Base-by-base conservation (phyloP, 331 rosid genomes). In the Quercus tomentella region DNA sequence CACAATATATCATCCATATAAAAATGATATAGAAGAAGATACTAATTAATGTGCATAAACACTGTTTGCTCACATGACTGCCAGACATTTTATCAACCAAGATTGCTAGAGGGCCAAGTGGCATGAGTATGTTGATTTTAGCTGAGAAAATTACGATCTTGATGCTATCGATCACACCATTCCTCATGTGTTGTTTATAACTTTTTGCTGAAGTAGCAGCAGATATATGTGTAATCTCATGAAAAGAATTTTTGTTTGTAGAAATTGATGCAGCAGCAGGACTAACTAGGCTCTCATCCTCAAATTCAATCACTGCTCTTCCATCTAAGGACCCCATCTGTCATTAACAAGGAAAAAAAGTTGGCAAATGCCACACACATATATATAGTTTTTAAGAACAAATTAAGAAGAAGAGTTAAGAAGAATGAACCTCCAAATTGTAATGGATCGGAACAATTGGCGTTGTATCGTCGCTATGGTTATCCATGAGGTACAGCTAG, bases 101-200 rank as follows among this genome's bases (percentile, higher is more conserved):
- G 68, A 88, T 85, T 30, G 91, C 89, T 31, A 88, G 70, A 7
- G 89, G 87, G 49, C 91, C 91, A 73, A 85, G 83, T 72, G 87
- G 85, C 81, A 88, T 82, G 21, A 88, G 85, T 16, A 81, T 17
- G 81, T 85, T 88, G 72, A 88, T 81, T 78, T 76, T 88, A 69
- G 86, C 77, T 6, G 87, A 80, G 74, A 88, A 88, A 41, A 88
- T 80, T 15, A 88, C 91, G 30, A 56, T 80, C 83, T 65, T 88
- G 73, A 85, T 83, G 85, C 87, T 83, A 70, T 75, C 60, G 54
- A 56, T 56, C 60, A 86, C 82, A 62, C 80, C 83, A 57, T 86
- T 79, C 86, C 58, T 79, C 85, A 86, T 79, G 77, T 69, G 31
- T 30, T 57, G 20, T 23, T 72, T 58, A 72, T 25, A 52, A 61